Evolutionary conservation across 176 grass and related monocot genomes (phyloP).

Genomic region (Carex myosuroides): DNA sequence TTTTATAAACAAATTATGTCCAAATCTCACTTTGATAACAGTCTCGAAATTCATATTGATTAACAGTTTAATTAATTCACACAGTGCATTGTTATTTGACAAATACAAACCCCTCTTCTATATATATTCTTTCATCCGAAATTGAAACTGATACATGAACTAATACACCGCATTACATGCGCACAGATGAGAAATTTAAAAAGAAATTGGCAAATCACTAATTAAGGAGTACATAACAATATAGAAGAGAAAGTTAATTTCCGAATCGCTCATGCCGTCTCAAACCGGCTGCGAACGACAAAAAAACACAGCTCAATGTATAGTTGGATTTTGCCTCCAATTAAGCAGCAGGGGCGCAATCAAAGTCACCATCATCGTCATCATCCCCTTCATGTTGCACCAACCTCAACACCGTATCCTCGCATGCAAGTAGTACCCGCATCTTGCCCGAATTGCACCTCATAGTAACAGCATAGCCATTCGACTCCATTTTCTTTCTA

Average conservation of each 20-base stretch:
- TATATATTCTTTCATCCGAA: neutral
- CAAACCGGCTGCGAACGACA: neutral
- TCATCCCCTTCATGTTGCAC: conserved; percentile 36
- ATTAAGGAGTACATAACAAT: neutral
- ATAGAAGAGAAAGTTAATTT: neutral
- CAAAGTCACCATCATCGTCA: conserved; percentile 47
- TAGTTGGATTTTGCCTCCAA: too few species aligned
- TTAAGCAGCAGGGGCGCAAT: too few species aligned
- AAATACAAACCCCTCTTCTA: neutral
- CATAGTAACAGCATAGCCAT: too few species aligned
- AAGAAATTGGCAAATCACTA: neutral
- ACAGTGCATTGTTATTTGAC: neutral
- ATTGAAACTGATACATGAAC: neutral
- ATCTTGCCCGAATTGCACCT: too few species aligned
- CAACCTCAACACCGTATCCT: conserved; percentile 11
- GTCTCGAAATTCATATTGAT: neutral
- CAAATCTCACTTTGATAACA: neutral
- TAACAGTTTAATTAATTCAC: too few species aligned
- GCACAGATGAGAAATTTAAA: neutral
- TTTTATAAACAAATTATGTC: neutral
- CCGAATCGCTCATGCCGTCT: neutral
- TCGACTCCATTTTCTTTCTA: neutral
- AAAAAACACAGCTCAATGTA: neutral
- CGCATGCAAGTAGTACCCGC: too few species aligned
- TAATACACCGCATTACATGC: neutral